phyloP scores from a whole-genome alignment of 2,329 filamentous ascomycete genomes.

The Penicillium decumbens region DNA sequence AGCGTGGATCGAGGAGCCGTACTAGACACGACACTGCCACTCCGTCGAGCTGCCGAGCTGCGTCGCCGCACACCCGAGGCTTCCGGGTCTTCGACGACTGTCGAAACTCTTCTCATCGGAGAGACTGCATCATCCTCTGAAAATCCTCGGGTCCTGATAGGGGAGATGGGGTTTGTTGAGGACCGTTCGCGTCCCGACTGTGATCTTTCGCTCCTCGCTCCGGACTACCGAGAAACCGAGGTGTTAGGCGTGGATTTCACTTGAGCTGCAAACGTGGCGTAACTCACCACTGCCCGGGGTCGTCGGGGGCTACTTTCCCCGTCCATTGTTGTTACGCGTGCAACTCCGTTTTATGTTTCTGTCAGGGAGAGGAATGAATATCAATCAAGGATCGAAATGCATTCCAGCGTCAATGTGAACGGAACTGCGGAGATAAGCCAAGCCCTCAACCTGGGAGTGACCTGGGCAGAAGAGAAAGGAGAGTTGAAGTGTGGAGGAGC shows the following conservation, averaged over 20 bases:
- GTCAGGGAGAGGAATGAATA: not conserved
- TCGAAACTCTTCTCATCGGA: conserved; percentile 6
- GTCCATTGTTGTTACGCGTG: conserved; percentile 9
- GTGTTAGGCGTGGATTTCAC: not conserved
- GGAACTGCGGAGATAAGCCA: not conserved
- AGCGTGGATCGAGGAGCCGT: conserved; percentile 25
- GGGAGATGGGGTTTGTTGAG: conserved; percentile 3
- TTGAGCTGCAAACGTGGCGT: not conserved
- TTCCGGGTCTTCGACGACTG: conserved; percentile 2
- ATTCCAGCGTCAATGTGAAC: not conserved
- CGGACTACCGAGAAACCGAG: conserved; percentile 2
- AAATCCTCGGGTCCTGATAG: conserved; percentile 8
- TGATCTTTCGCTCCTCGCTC: conserved; percentile 1
- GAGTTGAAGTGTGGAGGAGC: not conserved
- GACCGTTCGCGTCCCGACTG: not conserved
- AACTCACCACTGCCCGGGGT: conserved; percentile 11
- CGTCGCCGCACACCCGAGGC: conserved; percentile 19
- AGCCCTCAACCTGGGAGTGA: not conserved
- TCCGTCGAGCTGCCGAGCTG: conserved; percentile 20
- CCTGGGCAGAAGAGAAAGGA: not conserved
- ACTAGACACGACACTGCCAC: conserved; percentile 21
- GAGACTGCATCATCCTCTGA: conserved; percentile 14
- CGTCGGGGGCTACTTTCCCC: conserved; percentile 5
- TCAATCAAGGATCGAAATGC: not conserved
- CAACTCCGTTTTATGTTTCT: not conserved